Evolutionary conservation across 2,329 filamentous ascomycete genomes (phyloP), one percentile per base, ranked within the genome.

Genomic region (Phaeomoniella chlamydospora): DNA sequence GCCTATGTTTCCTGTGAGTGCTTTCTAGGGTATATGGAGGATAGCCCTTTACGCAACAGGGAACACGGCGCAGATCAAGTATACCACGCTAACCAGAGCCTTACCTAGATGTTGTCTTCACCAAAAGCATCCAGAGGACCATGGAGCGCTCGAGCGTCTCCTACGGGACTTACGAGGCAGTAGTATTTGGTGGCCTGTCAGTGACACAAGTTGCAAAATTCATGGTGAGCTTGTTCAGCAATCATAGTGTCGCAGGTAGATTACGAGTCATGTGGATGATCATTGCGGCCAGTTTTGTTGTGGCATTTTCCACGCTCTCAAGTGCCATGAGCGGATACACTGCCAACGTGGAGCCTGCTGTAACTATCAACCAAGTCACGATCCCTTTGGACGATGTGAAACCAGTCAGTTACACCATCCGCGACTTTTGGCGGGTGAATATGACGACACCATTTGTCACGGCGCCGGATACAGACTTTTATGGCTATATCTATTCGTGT

Each of bases 311-410:
- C 1, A 51, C 53, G 14, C 43, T 54, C 3, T 33, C 56, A 1
- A 51, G 48, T 3, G 56, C 56, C 10, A 57, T 58, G 51, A 55
- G 52, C 1, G 56, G 56, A 6, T 59, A 58, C 35, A 49, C 54
- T n/a, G 43, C 49, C 0, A 55, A 50, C 47, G 41, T 56, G 11
- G 29, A 36, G 10, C 10, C 40, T 4, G 45, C 43, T 13, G 32
- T 53, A 12, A 43, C 49, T 9, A 9, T 32, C 6, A 18, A 34
- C 9, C n/a, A 17, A 18, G 33, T 35, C 5, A 32, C 22, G 18
- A 39, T 55, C 1, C 49, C 47, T 2, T 47, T 46, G 2, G 35
- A 42, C 4, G 37, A 42, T 19, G 55, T 54, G 33, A 42, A 46
- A 30, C 31, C 43, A 13, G 11, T 42, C 15, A 35, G 43, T 2